phyloP scores from a whole-genome alignment of 2,329 filamentous ascomycete species.

The Arachnomyces sp. region DNA sequence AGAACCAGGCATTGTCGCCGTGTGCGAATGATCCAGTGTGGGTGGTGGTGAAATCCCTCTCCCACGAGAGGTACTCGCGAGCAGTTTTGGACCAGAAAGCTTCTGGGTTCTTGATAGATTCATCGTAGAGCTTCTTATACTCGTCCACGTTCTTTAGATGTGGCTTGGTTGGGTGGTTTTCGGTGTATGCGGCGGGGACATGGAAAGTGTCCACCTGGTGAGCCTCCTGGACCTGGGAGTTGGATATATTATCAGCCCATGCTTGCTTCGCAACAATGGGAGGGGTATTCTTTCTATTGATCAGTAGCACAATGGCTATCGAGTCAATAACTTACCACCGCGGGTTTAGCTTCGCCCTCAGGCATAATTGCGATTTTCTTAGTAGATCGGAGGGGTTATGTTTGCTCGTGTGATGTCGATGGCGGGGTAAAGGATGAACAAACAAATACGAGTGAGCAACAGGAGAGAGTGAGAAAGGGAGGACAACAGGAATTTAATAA shows the following conservation, averaged over 20 bases:
- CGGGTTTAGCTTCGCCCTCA: conserved; percentile 15
- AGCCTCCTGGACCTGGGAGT: conserved; percentile 39
- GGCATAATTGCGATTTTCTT: conserved; percentile 20
- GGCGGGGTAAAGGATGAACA: too few species aligned
- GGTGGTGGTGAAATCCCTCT: conserved; percentile 85
- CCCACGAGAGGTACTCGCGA: conserved; percentile 83
- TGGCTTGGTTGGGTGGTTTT: conserved; percentile 53
- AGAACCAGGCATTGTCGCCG: conserved; percentile 89
- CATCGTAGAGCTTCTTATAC: conserved; percentile 58
- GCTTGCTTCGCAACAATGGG: conserved; percentile 1
- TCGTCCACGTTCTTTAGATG: conserved; percentile 53
- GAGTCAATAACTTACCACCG: conserved; percentile 6
- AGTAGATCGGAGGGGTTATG: too few species aligned
- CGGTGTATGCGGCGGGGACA: conserved; percentile 49
- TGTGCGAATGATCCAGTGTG: conserved; percentile 64
- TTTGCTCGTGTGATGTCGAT: too few species aligned
- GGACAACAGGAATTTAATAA: too few species aligned
- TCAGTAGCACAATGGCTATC: background rate
- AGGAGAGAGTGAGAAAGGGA: too few species aligned
- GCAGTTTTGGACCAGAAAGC: conserved; percentile 85
- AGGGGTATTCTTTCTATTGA: background rate
- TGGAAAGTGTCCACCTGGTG: conserved; percentile 44
- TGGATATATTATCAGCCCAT: too few species aligned
- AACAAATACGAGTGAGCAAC: too few species aligned
- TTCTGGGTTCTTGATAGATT: conserved; percentile 83